Conservation (phyloP, 78 protist genomes). For the Paratrimastix pyriformis region DNA sequence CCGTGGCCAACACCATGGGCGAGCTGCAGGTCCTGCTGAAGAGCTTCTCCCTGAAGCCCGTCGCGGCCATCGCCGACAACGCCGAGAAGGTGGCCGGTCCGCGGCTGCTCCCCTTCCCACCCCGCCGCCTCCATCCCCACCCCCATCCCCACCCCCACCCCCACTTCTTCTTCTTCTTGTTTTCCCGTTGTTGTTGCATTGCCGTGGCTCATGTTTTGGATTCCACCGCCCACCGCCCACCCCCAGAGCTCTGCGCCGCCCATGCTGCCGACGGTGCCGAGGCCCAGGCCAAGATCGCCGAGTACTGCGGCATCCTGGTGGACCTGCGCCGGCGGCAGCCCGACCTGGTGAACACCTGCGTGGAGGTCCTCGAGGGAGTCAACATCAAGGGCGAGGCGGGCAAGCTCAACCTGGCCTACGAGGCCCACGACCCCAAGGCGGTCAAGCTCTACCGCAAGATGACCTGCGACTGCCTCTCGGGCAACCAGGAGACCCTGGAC, state of each 20-base stretch:
- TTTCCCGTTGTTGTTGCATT: no score
- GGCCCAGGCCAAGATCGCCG: not conserved
- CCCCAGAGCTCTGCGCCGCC: no score
- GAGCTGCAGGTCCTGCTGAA: constrained; percentile 3
- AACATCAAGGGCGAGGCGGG: constrained; percentile 24
- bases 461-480: constrained; percentile 16
- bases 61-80: not conserved
- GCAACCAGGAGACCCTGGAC: constrained; percentile 35
- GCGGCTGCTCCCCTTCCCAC: no score
- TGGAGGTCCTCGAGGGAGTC: not conserved
- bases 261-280: no score
- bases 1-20: constrained; percentile 31
- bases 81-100: no score
- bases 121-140: no score
- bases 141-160: no score
- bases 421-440: constrained; percentile 13
- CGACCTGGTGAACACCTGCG: constrained; percentile 9
- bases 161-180: no score
- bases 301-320: not conserved
- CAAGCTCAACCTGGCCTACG: constrained; percentile 32
- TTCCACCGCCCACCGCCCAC: no score
- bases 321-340: constrained; percentile 20
- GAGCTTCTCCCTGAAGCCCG: not conserved
- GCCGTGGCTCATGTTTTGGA: no score
- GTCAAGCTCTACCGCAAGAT: constrained; percentile 31